Evolutionary conservation across 257 asterid species (phyloP).

Genomic region (Nicotiana attenuata): DNA sequence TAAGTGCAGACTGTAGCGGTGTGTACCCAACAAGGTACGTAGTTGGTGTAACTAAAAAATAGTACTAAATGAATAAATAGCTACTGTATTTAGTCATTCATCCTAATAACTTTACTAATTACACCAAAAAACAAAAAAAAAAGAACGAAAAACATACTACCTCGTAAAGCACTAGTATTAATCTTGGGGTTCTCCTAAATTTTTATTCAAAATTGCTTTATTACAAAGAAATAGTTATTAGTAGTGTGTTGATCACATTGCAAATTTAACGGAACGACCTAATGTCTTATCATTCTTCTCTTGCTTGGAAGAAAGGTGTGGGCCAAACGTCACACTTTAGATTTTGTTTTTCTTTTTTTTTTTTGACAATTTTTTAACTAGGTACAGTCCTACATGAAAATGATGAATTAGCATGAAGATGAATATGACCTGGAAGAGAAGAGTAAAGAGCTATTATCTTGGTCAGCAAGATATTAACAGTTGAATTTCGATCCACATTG

Average conservation of each 20-base stretch:
- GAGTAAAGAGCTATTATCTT: not conserved
- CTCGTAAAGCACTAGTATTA: not conserved
- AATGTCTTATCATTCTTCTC: not conserved
- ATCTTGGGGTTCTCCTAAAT: not conserved
- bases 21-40: slow-evolving; percentile 25
- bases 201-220: not conserved
- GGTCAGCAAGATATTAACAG: not conserved
- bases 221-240: not conserved
- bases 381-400: slow-evolving; percentile 2
- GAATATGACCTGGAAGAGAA: not conserved
- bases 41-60: slow-evolving; percentile 34
- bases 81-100: not conserved
- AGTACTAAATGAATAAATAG: not conserved
- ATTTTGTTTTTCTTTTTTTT: not conserved
- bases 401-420: slow-evolving; percentile 3
- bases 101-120: not conserved
- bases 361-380: not conserved
- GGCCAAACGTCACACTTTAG: slow-evolving; percentile 7
- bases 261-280: slow-evolving; percentile 4
- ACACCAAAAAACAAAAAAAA: not conserved
- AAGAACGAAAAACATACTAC: not conserved
- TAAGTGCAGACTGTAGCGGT: not conserved
- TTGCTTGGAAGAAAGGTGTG: slow-evolving; percentile 15
- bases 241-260: not conserved
- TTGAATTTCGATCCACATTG: not conserved